These are phyloP conservation scores for Phytophthora cryptogea DNA, from an alignment of 352 stramenopile species.

Conservation along the genomic window DNA sequence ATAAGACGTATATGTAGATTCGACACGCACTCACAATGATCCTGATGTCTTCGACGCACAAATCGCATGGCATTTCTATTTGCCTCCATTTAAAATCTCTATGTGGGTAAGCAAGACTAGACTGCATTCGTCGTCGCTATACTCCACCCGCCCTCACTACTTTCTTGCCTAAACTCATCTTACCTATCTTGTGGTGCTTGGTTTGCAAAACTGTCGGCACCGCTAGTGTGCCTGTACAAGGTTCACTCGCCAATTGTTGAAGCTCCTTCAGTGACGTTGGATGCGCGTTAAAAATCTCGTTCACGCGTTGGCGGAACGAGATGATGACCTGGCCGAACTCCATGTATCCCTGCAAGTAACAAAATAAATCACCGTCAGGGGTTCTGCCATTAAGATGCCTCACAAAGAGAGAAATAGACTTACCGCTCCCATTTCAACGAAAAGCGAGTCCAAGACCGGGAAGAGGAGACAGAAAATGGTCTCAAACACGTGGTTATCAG, in stretches of 20 bases:
- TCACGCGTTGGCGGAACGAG: slow-evolving; percentile 68
- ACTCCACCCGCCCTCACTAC: slow-evolving; percentile 30
- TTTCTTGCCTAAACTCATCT: slow-evolving; percentile 45
- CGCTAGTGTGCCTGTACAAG: slow-evolving; percentile 63
- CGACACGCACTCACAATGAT: too few species aligned
- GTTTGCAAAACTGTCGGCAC: slow-evolving; percentile 37
- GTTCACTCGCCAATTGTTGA: slow-evolving; percentile 65
- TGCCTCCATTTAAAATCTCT: slow-evolving; percentile 43
- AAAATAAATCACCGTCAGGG: slow-evolving; percentile 14
- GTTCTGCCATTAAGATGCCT: neutral
- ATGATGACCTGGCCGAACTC: slow-evolving; percentile 85
- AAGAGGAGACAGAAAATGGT: slow-evolving; percentile 86
- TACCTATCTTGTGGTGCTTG: slow-evolving; percentile 43
- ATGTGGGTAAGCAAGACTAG: slow-evolving; percentile 22
- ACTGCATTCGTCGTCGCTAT: slow-evolving; percentile 37
- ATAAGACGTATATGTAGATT: too few species aligned
- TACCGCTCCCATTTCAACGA: slow-evolving; percentile 89
- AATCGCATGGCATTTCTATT: slow-evolving; percentile 44
- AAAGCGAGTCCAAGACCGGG: slow-evolving; percentile 78
- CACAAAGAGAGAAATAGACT: slow-evolving; percentile 16
- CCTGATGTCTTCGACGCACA: slow-evolving; percentile 7
- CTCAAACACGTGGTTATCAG: slow-evolving; percentile 86
- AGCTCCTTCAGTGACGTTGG: slow-evolving; percentile 67
- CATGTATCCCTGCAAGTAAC: slow-evolving; percentile 77
- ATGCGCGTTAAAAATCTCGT: slow-evolving; percentile 73